phyloP scores from a whole-genome alignment of 345 rosid genomes.

The Camelina neglecta region DNA sequence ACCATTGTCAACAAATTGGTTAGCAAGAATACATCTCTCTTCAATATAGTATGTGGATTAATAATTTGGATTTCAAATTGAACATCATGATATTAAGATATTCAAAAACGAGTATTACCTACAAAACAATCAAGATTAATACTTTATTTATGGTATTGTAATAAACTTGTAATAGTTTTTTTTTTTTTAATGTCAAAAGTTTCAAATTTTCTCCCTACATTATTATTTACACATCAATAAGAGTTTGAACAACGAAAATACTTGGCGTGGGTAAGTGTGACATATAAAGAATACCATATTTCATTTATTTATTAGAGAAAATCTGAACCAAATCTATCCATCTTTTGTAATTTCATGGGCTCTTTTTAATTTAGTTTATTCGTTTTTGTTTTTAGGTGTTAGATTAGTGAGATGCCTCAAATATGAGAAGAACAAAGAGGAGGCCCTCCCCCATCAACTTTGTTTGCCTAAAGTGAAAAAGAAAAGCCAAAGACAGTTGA shows the following conservation, averaged over 20 bases:
- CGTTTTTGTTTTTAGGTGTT: constrained; percentile 27
- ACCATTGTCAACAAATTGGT: background rate
- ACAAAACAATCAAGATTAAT: too few species aligned
- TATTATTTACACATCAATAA: background rate
- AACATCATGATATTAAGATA: too few species aligned
- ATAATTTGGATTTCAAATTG: background rate
- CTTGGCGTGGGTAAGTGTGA: constrained; percentile 42
- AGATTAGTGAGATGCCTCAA: constrained; percentile 25
- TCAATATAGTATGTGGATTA: background rate
- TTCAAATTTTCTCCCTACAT: too few species aligned
- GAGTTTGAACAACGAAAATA: constrained; percentile 28
- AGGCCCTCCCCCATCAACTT: constrained; percentile 45
- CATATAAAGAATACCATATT: constrained; percentile 2
- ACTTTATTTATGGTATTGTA: too few species aligned
- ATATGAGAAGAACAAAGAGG: constrained; percentile 33
- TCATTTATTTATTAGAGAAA: constrained; percentile 18
- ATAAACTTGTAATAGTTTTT: too few species aligned
- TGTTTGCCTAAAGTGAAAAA: constrained; percentile 44
- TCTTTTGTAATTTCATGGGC: constrained; percentile 42
- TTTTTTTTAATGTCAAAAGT: too few species aligned
- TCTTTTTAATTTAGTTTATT: constrained; percentile 28
- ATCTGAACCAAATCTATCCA: constrained; percentile 36
- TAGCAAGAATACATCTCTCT: background rate
- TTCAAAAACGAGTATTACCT: background rate
- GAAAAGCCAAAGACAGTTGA: constrained; percentile 39